A percentile compares a stretch with the other conserved stretches of the same genome.
These are phyloP conservation scores for Circinella minor DNA, from an alignment of 371 early-diverging fungal genomes.

Conservation along the genomic window DNA sequence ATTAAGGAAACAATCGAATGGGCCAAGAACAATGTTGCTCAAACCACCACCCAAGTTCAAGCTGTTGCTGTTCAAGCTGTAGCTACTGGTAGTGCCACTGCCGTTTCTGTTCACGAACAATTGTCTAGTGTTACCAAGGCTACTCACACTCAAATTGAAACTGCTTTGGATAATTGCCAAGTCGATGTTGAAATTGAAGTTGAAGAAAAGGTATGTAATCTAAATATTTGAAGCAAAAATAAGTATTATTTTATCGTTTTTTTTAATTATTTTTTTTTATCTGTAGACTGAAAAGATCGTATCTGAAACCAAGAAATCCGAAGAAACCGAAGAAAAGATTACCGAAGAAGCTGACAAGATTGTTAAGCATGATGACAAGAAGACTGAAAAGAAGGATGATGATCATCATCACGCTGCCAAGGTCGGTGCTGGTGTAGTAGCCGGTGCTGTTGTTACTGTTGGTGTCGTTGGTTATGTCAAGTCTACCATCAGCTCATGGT, in stretches of 20 bases:
- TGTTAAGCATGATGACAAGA: no score
- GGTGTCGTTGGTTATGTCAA: no score
- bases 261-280: background rate
- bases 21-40: conserved; percentile 12
- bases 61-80: conserved; percentile 9
- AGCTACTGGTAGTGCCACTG: conserved; percentile 4
- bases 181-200: conserved; percentile 1
- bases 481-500: no score
- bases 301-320: background rate
- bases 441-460: no score
- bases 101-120: conserved; percentile 24
- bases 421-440: no score
- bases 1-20: conserved; percentile 12
- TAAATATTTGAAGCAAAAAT: background rate
- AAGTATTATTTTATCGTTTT: background rate
- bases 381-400: background rate
- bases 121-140: conserved; percentile 28
- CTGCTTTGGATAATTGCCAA: background rate
- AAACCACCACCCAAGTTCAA: conserved; percentile 15
- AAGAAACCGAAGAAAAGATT: conserved; percentile 2
- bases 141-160: background rate
- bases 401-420: conserved; percentile 14
- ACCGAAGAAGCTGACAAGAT: no score
- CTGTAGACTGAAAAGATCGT: no score
- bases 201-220: background rate